Evolutionary conservation across 2,329 filamentous ascomycete species (phyloP).

Genomic region (Leptoxyphium fumago): DNA sequence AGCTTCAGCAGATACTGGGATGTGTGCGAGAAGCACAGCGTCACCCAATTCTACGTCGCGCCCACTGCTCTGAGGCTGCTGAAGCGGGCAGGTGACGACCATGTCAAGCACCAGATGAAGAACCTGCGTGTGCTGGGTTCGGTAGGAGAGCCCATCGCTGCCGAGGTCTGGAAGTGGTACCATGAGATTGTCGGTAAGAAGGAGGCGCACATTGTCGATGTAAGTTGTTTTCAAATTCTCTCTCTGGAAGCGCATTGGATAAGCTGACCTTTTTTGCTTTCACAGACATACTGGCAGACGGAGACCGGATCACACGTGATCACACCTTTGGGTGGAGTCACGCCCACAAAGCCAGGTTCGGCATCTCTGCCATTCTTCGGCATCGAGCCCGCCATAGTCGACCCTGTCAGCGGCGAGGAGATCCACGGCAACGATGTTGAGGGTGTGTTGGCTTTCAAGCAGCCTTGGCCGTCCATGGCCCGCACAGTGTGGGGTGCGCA

Average conservation of each 20-base stretch:
- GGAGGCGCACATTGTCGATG: constrained; percentile 84
- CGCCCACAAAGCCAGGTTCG: constrained; percentile 90
- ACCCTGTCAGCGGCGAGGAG: constrained; percentile 87
- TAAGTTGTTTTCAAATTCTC: constrained; percentile 37
- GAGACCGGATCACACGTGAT: constrained; percentile 97
- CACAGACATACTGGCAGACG: constrained; percentile 97
- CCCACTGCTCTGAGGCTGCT: constrained; percentile 84
- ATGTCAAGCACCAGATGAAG: constrained; percentile 81
- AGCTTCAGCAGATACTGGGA: constrained; percentile 99
- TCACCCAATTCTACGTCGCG: constrained; percentile 97
- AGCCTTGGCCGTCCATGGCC: constrained; percentile 96
- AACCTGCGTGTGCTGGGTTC: constrained; percentile 81
- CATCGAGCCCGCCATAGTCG: constrained; percentile 93
- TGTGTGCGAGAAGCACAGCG: constrained; percentile 84
- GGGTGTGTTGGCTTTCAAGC: constrained; percentile 92
- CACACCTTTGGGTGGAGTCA: constrained; percentile 80
- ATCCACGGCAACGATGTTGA: constrained; percentile 93
- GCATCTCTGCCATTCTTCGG: constrained; percentile 96
- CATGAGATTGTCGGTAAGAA: constrained; percentile 88
- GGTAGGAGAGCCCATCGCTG: constrained; percentile 92
- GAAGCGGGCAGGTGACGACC: constrained; percentile 88
- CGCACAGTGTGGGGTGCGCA: constrained; percentile 95
- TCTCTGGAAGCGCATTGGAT: not conserved
- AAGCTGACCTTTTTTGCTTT: constrained; percentile 6
- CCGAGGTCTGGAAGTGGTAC: constrained; percentile 99